Evolutionary conservation across 106 monocot genomes (phyloP).

Genomic region (Hemerocallis citrina): DNA sequence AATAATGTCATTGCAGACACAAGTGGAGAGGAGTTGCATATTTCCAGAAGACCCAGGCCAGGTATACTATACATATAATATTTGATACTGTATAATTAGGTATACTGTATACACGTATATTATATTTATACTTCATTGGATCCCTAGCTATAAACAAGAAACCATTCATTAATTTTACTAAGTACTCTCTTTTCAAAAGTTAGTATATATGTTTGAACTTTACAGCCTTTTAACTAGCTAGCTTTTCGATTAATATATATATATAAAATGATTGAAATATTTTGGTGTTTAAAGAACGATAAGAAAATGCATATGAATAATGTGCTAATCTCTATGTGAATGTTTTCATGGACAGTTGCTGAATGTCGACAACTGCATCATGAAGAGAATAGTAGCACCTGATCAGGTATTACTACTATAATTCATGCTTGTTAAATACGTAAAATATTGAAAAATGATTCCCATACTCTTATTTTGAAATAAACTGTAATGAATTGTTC

Average conservation of each 20-base stretch:
- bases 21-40: slow-evolving; percentile 47
- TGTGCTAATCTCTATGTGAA: no score
- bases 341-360: slow-evolving; percentile 16
- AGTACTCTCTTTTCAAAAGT: slow-evolving; percentile 6
- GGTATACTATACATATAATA: no score
- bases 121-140: slow-evolving; percentile 4
- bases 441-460: no score
- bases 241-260: neutral
- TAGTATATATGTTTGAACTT: slow-evolving; percentile 4
- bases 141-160: slow-evolving; percentile 2
- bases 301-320: no score
- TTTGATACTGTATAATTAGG: no score
- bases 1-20: slow-evolving; percentile 28
- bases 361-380: slow-evolving; percentile 24
- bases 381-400: slow-evolving; percentile 24
- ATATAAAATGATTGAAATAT: no score
- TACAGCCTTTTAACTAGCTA: slow-evolving; percentile 19
- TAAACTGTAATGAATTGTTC: no score
- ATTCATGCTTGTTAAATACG: no score
- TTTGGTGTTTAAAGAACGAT: no score
- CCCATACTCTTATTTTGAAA: no score
- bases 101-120: no score
- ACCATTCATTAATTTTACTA: no score
- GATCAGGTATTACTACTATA: slow-evolving; percentile 26
- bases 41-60: slow-evolving; percentile 76